Evolutionary conservation across 352 stramenopile species (phyloP), one percentile per base, ranked within the genome.

Genomic region (Pythium rishiriense): DNA sequence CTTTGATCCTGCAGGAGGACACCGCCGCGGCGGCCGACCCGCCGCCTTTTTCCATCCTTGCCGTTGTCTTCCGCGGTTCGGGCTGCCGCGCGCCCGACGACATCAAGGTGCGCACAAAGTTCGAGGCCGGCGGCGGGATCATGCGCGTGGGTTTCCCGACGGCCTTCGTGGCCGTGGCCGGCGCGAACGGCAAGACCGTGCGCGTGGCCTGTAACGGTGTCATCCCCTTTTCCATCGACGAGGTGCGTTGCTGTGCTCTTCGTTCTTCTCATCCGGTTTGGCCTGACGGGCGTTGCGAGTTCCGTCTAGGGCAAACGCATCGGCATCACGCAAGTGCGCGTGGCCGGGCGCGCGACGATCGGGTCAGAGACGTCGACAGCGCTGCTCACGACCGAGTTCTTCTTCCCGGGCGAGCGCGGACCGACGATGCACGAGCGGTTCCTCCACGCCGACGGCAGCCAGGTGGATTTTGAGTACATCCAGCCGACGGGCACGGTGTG

Each of bases 341-440:
- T 78, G 19, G 47, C 56, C 1, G 71, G 71, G 28, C 56, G 50
- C 54, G 64, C 73, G 26, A 41, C n/a, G 21, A 35, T 75, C 19
- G 46, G 49, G 26, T 46, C 54, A 0, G 50, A 51, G 1, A 26
- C 28, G 21, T 53, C 49, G 12, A 31, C 24, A 17, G 69, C 61
- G 37, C 52, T 68, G 28, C 48, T 72, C 47, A 57, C 58, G 15
- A 62, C 47, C 35, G 59, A 62, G 58, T 52, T 72, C 53, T 71
- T 79, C 70, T 61, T 68, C 37, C 21, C 37, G 17, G 28, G 64
- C 43, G 58, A 56, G 15, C n/a, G 59, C 19, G 53, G 60, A 25
- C 28, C 60, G 9, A 22, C 54, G 46, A 55, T 35, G 26, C 33
- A 69, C 41, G 28, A 76, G 47, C 66, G 55, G 25, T 75, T 77